Evolutionary conservation across 768 basidiomycete species (phyloP).

Genomic region (Boletus subcaerulescens): DNA sequence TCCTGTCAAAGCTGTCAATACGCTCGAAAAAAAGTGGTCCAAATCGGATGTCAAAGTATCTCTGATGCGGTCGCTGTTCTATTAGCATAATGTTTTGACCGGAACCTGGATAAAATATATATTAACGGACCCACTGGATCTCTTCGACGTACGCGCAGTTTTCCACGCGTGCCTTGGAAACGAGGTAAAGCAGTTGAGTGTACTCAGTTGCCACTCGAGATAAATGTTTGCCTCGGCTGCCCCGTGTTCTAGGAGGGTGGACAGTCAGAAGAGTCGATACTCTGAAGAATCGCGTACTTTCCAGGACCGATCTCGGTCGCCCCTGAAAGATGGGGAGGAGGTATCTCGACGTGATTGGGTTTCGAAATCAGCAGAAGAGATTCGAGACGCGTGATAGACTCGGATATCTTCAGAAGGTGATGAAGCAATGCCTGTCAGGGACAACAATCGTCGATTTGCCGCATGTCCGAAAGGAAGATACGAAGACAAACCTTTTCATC

Average conservation of each 20-base stretch:
- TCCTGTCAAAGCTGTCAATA: constrained; percentile 50
- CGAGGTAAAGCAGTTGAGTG: constrained; percentile 87
- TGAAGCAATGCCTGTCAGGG: constrained; percentile 70
- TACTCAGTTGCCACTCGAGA: constrained; percentile 87
- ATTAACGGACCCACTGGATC: constrained; percentile 74
- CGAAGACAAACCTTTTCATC: constrained; percentile 67
- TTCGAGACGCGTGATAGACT: constrained; percentile 86
- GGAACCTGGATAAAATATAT: constrained; percentile 5
- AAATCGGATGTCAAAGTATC: constrained; percentile 84
- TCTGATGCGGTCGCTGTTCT: constrained; percentile 83
- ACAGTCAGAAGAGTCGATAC: constrained; percentile 1
- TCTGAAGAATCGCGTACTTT: constrained; percentile 20
- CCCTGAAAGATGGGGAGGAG: constrained; percentile 29
- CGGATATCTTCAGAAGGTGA: constrained; percentile 87
- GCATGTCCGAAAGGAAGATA: neutral
- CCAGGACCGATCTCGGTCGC: constrained; percentile 36
- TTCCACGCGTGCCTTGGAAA: constrained; percentile 74
- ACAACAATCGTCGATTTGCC: constrained; percentile 1
- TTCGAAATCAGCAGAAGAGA: constrained; percentile 69
- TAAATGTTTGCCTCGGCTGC: constrained; percentile 75
- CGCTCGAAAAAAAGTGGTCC: constrained; percentile 72
- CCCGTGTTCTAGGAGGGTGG: constrained; percentile 45
- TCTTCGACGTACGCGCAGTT: constrained; percentile 78
- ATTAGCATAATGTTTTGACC: constrained; percentile 20
- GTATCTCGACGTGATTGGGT: constrained; percentile 35